Percentiles rank a stretch among this genome's conserved stretches.
Evolutionary conservation across 805 yeast genomes (phyloP).

Genomic region (Lipomyces chichibuensis): DNA sequence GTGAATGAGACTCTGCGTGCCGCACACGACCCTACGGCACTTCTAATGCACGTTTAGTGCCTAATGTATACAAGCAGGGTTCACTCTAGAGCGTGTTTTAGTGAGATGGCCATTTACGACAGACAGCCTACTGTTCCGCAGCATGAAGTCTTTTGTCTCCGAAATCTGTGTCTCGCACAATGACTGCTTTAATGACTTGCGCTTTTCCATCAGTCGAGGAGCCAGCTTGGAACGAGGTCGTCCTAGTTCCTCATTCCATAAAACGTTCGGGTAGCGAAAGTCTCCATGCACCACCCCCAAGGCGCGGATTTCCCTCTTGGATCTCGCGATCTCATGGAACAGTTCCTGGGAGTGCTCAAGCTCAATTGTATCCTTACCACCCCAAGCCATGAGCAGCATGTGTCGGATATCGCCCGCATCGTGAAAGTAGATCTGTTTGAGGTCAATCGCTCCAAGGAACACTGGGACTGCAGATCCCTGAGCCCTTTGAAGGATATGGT

Average conservation of each 20-base stretch:
- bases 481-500: background rate
- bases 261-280: background rate
- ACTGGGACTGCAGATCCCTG: constrained; percentile 5
- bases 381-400: constrained; percentile 4
- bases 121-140: background rate
- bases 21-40: no score
- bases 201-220: background rate
- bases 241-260: background rate
- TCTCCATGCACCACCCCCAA: background rate
- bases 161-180: background rate
- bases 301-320: background rate
- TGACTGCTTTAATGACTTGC: background rate
- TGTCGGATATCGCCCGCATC: background rate
- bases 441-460: background rate
- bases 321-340: background rate
- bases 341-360: background rate
- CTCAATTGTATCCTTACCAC: background rate
- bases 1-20: no score
- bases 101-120: background rate
- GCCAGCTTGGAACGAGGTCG: background rate
- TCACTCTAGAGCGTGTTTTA: no score
- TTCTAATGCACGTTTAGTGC: no score
- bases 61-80: no score
- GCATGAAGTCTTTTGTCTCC: background rate
- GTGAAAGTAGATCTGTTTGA: background rate